Conservation (phyloP, 805 yeast species). For the Monosporozyma unispora region DNA sequence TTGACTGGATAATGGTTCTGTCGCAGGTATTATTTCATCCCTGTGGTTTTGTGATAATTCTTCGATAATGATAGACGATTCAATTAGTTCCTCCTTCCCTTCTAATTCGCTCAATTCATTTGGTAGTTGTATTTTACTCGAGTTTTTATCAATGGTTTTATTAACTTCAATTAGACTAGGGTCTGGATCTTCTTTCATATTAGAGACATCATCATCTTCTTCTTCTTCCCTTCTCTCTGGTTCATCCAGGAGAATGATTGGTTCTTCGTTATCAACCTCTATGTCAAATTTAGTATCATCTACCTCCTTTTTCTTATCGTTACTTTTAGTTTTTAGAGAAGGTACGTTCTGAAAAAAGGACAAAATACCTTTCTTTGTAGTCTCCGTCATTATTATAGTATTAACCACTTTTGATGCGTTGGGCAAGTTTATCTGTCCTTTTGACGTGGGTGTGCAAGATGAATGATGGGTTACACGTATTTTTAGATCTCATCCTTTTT, state of each 20-base stretch:
- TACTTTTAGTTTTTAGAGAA: neutral
- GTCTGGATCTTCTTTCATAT: neutral
- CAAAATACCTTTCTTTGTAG: constrained; percentile 15
- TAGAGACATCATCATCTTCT: neutral
- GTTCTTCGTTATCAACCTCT: neutral
- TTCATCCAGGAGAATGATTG: neutral
- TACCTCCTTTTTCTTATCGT: neutral
- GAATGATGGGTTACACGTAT: neutral
- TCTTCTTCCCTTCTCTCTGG: neutral
- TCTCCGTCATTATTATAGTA: neutral
- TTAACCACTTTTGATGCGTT: neutral
- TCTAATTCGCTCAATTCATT: no score
- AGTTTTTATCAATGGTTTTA: no score
- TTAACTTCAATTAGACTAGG: neutral
- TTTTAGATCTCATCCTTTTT: no score
- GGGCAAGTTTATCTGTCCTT: neutral
- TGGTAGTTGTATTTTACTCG: no score
- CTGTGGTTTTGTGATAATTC: no score
- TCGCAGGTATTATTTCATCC: no score
- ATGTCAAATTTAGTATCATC: neutral
- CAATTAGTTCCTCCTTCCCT: no score
- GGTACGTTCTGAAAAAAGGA: constrained; percentile 18
- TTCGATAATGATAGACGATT: no score
- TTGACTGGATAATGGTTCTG: no score
- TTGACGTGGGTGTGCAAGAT: neutral